Conservation (phyloP, 2,329 filamentous ascomycete species). For the Fusarium citri region DNA sequence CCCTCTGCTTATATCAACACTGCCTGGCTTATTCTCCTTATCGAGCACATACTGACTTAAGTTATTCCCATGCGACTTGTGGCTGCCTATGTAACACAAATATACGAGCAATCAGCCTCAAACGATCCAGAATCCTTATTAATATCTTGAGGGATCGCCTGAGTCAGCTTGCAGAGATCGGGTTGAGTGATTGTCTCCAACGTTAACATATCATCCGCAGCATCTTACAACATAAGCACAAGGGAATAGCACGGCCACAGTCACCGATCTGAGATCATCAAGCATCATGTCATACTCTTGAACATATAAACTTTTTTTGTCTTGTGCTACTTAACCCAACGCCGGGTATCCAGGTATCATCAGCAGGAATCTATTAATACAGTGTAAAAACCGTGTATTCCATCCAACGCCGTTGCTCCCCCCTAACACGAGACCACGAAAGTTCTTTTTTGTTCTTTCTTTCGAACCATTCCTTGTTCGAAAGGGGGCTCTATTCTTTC, state of each 20-base stretch:
- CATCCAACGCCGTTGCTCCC: constrained; percentile 15
- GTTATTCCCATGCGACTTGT: background rate
- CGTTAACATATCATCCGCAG: background rate
- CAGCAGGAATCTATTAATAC: constrained; percentile 35
- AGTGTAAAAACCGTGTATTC: constrained; percentile 29
- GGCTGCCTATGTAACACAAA: background rate
- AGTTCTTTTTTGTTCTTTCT: background rate
- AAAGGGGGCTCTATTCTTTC: background rate
- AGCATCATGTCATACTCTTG: background rate
- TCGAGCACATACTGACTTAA: background rate
- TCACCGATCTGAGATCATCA: background rate
- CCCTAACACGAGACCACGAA: background rate
- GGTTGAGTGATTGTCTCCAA: background rate
- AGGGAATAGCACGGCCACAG: background rate
- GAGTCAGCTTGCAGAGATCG: constrained; percentile 9
- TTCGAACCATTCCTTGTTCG: background rate
- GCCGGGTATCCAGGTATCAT: constrained; percentile 37
- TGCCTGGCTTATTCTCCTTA: background rate
- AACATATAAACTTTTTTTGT: constrained; percentile 8
- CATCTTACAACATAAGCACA: background rate
- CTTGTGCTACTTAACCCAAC: constrained; percentile 24
- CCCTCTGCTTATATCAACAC: background rate
- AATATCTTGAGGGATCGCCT: background rate
- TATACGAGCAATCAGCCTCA: constrained; percentile 5
- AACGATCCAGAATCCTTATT: background rate